Conservation (phyloP, 768 basidiomycete genomes). For the Atractiella rhizophila region DNA sequence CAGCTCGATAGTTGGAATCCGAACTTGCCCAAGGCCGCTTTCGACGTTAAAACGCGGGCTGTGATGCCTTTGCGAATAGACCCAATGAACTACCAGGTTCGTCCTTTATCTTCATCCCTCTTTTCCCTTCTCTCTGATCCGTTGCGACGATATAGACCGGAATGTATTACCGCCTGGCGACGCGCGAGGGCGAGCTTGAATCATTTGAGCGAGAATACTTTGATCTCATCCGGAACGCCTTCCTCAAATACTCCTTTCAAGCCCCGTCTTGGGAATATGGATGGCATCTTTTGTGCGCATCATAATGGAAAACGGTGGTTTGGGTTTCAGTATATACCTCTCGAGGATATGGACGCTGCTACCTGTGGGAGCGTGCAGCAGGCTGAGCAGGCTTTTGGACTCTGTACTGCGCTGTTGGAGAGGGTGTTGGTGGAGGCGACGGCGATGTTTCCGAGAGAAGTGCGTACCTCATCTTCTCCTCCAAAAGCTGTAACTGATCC, state of each 20-base stretch:
- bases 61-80: slow-evolving; percentile 62
- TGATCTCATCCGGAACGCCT: slow-evolving; percentile 75
- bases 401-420: slow-evolving; percentile 48
- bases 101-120: slow-evolving; percentile 2
- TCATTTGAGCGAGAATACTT: slow-evolving; percentile 88
- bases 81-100: slow-evolving; percentile 50
- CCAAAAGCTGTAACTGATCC: too few relatives aligned
- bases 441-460: too few relatives aligned
- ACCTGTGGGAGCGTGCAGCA: slow-evolving; percentile 39
- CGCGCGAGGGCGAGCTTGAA: slow-evolving; percentile 27
- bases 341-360: slow-evolving; percentile 62
- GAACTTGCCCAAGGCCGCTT: slow-evolving; percentile 63
- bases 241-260: slow-evolving; percentile 91
- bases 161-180: not conserved
- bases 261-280: slow-evolving; percentile 91
- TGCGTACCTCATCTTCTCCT: too few relatives aligned
- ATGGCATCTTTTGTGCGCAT: slow-evolving; percentile 46
- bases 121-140: not conserved
- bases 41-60: slow-evolving; percentile 89
- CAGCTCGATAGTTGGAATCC: slow-evolving; percentile 70
- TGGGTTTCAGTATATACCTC: slow-evolving; percentile 77
- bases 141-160: too few relatives aligned
- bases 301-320: slow-evolving; percentile 67
- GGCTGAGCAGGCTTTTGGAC: slow-evolving; percentile 52
- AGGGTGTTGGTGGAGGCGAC: slow-evolving; percentile 34